Base-by-base conservation (phyloP, 2,329 filamentous ascomycete genomes). In the Incumbomyces lentus region DNA sequence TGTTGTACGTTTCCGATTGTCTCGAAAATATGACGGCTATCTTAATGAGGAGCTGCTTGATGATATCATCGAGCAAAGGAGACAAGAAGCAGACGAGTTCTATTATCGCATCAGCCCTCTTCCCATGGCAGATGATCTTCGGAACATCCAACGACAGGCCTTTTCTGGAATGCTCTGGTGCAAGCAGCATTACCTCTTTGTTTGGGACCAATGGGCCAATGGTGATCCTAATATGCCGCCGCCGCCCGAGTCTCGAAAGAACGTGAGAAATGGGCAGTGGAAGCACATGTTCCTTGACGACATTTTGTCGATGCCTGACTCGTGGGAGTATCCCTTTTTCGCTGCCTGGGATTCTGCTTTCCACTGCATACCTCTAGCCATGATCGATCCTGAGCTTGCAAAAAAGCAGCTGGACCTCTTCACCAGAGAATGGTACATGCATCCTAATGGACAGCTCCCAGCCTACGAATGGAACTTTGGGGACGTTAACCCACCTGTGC, bases 131-230 rank as follows among this genome's bases (percentile, higher is more conserved):
- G 89, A 96, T 40, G 90, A 96, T 60, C 74, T 95, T 49, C 82
- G 89, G 56, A 95, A 93, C 64, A 92, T 96, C 56, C 92, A 96
- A 67, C 79, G 90, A 56, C 89, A 95, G 64, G 92, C 90, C 3
- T 84, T 95, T 55, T 82, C 89, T 0, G 90, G 92, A 45, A 96
- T 96, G 90, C 83, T 96, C 75, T 96, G 90, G 90, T 93, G 84
- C 52, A 96, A 96, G 65, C 90, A 96, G 64, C 86, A 87, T 67
- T 96, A 96, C 64, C 79, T 93, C 62, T 95, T 96, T 65, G 80
- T 96, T 58, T 95, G 88, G 87, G 89, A 96, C 54, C 85, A 96
- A 62, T 96, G 90, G 90, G 88, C 89, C 19, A 94, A 94, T 53
- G 90, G 90, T 44, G 90, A 96, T 61, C 89, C 89, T 10, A 76